Conservation (phyloP, 768 basidiomycete genomes). For the Coprinopsis strossmayeri region DNA sequence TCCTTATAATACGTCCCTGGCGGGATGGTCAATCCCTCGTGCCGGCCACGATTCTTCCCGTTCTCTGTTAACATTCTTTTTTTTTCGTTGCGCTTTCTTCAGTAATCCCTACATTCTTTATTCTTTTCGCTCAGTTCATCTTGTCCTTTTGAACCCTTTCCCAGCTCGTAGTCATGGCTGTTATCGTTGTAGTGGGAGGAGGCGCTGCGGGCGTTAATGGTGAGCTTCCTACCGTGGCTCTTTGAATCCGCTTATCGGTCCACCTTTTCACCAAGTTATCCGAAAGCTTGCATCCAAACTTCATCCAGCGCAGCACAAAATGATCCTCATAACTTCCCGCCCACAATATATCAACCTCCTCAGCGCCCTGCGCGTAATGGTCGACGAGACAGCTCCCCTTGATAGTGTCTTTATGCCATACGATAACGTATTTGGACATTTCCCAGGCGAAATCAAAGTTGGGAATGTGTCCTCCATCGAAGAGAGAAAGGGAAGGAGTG, state of each 20-base stretch:
- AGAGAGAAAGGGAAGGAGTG: slow-evolving; percentile 9
- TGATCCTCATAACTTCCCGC: slow-evolving; percentile 46
- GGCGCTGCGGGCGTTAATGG: slow-evolving; percentile 7
- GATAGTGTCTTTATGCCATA: slow-evolving; percentile 18
- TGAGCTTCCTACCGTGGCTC: background rate
- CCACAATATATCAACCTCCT: slow-evolving; percentile 42
- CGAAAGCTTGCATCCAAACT: background rate
- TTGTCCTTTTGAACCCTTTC: no score
- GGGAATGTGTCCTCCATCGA: slow-evolving; percentile 24
- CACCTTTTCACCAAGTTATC: background rate
- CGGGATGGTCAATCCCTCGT: no score
- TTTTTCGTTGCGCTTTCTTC: no score
- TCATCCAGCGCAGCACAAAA: slow-evolving; percentile 32
- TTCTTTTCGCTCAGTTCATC: no score
- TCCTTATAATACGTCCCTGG: no score
- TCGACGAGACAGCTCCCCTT: slow-evolving; percentile 30
- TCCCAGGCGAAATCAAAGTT: slow-evolving; percentile 31
- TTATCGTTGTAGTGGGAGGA: slow-evolving; percentile 6
- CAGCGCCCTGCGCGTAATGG: slow-evolving; percentile 42
- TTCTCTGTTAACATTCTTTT: no score
- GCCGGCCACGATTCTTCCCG: no score
- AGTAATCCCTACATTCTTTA: no score
- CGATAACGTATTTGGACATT: slow-evolving; percentile 15
- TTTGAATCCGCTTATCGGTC: background rate
- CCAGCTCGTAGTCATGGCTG: no score